A percentile compares a stretch with the other conserved stretches of the same genome.
phyloP scores from a whole-genome alignment of 2,329 filamentous ascomycete genomes.

The Colletotrichum eremochloae region DNA sequence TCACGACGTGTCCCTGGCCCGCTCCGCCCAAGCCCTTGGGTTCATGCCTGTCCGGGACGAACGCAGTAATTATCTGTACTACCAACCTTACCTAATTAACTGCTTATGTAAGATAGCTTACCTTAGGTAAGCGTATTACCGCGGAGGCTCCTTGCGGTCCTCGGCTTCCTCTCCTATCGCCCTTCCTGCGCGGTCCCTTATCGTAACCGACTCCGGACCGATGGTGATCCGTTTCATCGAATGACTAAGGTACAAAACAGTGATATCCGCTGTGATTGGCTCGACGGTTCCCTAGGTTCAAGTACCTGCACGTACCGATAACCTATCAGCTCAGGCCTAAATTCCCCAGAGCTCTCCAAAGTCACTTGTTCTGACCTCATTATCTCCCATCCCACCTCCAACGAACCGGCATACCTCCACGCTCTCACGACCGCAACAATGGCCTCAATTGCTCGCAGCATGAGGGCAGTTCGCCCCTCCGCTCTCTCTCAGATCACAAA shows the following conservation, averaged over 20 bases:
- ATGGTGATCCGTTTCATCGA: constrained; percentile 6
- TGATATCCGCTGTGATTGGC: constrained; percentile 19
- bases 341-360: constrained; percentile 28
- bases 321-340: constrained; percentile 25
- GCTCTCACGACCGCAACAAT: constrained; percentile 54
- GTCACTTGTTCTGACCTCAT: constrained; percentile 40
- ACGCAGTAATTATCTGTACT: background rate
- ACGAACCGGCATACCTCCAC: constrained; percentile 28
- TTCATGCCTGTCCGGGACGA: constrained; percentile 4
- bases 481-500: constrained; percentile 56
- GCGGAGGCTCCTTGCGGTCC: background rate
- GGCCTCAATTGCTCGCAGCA: constrained; percentile 72
- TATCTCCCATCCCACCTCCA: constrained; percentile 25
- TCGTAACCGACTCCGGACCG: constrained; percentile 14
- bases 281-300: background rate
- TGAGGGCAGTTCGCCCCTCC: constrained; percentile 64
- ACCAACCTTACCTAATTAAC: background rate
- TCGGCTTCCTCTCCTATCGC: constrained; percentile 17
- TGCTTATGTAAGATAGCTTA: background rate
- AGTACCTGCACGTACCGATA: constrained; percentile 29
- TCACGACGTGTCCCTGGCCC: constrained; percentile 36
- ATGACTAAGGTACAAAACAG: constrained; percentile 29
- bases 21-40: constrained; percentile 22
- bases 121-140: background rate
- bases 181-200: constrained; percentile 18